Base-by-base conservation (phyloP, 192 early-diverging fungal genomes). In the Linnemannia exigua region DNA sequence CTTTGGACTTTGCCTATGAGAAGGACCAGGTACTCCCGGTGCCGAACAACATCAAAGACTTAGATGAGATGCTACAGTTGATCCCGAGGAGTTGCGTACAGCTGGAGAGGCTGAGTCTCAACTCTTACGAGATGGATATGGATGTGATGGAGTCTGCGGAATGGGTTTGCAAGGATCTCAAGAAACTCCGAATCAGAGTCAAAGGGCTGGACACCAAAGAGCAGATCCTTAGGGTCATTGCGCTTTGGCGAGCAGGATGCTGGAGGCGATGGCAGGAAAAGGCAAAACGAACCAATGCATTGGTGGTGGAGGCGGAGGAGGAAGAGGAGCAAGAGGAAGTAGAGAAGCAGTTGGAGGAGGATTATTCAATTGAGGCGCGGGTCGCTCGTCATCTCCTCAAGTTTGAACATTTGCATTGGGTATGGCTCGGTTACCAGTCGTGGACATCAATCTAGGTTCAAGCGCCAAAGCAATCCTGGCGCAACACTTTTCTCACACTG, bases 381-480 rank as follows among this genome's bases (percentile, higher is more conserved):
- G 70, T 72, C 25, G 70, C 70, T 5, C n/a, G 70, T 11, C 70
- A 47, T 48, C 35, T 72, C 14, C 46, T 72, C 19, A 5, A 72
- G 44, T 72, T 44, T 44, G 41, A 44, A 9, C 41, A 44, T 9
- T 9, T 44, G 41, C 41, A 44, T 6, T 44, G 41, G 41, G 41
- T 44, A 6, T 44, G 41, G 41, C 41, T 44, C 3, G 41, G 41
- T 6, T 44, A 44, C 41, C 3, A 6, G 41, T 6, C 9, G 41
- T 44, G 41, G 41, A 9, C 41, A 9, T 9, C 41, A 9, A 9
- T 44, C 9, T 44, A 44, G 41, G n/a, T n/a, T n/a, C n/a, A n/a
- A n/a, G n/a, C n/a, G n/a, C n/a, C n/a, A n/a, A n/a, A n/a, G n/a
- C n/a, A n/a, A n/a, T n/a, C n/a, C n/a, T n/a, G n/a, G n/a, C n/a